These are phyloP conservation scores for Geranium incanum DNA, from an alignment of 441 rosid species.

Conservation along the genomic window DNA sequence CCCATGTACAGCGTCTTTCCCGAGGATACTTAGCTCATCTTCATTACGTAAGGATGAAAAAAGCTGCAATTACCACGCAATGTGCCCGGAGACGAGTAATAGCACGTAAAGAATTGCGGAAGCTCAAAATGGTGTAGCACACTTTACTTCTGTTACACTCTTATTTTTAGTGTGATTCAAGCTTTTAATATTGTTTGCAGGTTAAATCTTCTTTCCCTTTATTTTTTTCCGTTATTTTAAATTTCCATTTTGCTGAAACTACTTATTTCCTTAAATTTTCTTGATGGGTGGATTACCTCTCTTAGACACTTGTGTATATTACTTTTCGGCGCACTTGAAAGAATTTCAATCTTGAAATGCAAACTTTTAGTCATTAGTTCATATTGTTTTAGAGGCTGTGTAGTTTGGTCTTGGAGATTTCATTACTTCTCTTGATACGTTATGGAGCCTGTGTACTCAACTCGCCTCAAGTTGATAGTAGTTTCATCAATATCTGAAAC, in stretches of 20 bases:
- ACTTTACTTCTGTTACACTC: conserved; percentile 17
- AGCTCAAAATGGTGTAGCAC: conserved; percentile 64
- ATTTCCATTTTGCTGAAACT: no score
- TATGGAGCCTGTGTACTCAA: neutral
- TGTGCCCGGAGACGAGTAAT: conserved; percentile 71
- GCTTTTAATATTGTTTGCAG: neutral
- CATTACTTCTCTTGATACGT: neutral
- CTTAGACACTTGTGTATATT: neutral
- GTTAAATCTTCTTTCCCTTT: neutral
- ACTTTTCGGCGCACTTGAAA: neutral
- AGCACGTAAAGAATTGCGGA: conserved; percentile 65
- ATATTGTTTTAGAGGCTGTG: neutral
- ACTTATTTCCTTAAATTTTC: neutral
- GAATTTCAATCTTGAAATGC: no score
- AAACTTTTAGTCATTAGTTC: neutral
- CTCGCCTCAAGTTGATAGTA: neutral
- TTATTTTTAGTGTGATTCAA: conserved; percentile 7
- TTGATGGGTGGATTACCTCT: neutral
- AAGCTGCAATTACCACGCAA: conserved; percentile 58
- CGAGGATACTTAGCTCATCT: conserved; percentile 44
- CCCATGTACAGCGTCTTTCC: conserved; percentile 48
- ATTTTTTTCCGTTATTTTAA: neutral
- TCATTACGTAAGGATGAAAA: conserved; percentile 43
- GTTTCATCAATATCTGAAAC: neutral
- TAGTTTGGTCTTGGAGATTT: neutral